These are phyloP conservation scores for Botrytis pseudocinerea DNA, from an alignment of 2,329 filamentous ascomycete genomes.

Conservation along the genomic window DNA sequence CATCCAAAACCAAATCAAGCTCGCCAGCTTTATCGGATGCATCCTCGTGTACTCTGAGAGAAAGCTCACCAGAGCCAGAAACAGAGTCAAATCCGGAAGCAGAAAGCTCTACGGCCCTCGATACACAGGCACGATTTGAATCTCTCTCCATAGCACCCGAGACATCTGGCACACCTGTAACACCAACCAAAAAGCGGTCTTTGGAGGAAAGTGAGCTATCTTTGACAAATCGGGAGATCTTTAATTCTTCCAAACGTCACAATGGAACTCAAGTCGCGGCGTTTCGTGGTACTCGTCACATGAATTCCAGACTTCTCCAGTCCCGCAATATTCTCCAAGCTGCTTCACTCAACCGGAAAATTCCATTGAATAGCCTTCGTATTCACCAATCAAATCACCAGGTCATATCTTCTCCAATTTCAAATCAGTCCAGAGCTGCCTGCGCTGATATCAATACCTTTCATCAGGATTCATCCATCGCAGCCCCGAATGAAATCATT, in stretches of 20 bases:
- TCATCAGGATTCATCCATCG: neutral
- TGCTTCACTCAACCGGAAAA: neutral
- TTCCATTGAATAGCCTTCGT: neutral
- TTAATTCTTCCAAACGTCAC: neutral
- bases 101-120: neutral
- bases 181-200: neutral
- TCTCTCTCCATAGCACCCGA: neutral
- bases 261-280: neutral
- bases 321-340: neutral
- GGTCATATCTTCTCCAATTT: neutral
- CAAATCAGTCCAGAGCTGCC: neutral
- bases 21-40: constrained; percentile 1
- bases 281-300: neutral
- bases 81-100: neutral
- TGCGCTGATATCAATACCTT: neutral
- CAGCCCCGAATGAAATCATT: neutral
- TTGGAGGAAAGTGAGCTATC: neutral
- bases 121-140: neutral
- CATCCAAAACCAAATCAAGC: neutral
- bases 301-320: neutral
- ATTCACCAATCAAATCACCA: neutral
- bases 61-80: neutral
- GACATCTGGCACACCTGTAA: neutral
- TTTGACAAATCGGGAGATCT: neutral
- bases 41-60: constrained; percentile 5